Evolutionary conservation across 345 rosid species (phyloP).

Genomic region (rapeseed (Brassica napus)): Da-Ae NC_063434.1:25901001-25901500

Average conservation of each 20-base stretch:
- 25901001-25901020: no score
- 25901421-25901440: no score
- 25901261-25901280: background rate
- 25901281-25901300: background rate
- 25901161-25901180: conserved; percentile 94
- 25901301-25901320: no score
- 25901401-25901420: no score
- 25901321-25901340: no score
- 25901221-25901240: background rate
- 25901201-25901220: background rate
- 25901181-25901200: background rate
- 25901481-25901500: no score
- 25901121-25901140: conserved; percentile 90
- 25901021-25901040: no score
- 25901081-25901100: conserved; percentile 47
- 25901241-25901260: background rate
- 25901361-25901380: no score
- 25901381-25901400: no score
- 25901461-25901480: no score
- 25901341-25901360: no score
- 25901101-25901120: conserved; percentile 99
- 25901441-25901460: no score
- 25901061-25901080: background rate
- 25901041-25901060: background rate
- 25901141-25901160: conserved; percentile 97